phyloP scores from a whole-genome alignment of 768 basidiomycete genomes.

The Rossbeevera mucosa region DNA sequence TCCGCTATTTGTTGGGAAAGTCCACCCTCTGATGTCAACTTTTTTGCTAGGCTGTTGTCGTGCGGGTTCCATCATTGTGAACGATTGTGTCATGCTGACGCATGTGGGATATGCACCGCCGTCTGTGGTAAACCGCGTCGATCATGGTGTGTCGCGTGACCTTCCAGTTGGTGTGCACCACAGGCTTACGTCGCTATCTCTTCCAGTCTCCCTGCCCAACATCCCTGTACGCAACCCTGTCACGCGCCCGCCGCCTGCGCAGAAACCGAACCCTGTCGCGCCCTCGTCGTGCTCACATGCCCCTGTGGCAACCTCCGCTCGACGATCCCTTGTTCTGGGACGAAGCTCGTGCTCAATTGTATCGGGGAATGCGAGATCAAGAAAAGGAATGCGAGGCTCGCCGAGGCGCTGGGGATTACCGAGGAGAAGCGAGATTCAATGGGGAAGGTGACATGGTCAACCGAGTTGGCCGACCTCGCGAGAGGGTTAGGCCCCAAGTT shows the following conservation, averaged over 20 bases:
- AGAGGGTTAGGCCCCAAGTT: constrained; percentile 52
- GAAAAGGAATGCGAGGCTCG: constrained; percentile 82
- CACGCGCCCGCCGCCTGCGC: constrained; percentile 87
- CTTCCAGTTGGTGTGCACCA: background rate
- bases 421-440: constrained; percentile 39
- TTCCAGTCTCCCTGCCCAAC: constrained; percentile 57
- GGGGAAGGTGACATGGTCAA: constrained; percentile 48
- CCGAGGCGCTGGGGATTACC: constrained; percentile 87
- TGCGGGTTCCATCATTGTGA: constrained; percentile 93
- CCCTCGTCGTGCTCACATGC: constrained; percentile 65
- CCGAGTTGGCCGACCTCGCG: constrained; percentile 61
- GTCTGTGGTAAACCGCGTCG: constrained; percentile 85
- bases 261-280: constrained; percentile 72
- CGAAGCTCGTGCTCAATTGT: constrained; percentile 56
- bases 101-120: constrained; percentile 72
- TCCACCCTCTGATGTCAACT: background rate
- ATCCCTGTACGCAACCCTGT: constrained; percentile 74
- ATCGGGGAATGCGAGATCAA: constrained; percentile 78
- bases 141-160: constrained; percentile 54
- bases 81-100: constrained; percentile 73
- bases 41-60: constrained; percentile 45
- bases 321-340: constrained; percentile 60
- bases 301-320: constrained; percentile 81
- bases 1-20: constrained; percentile 5
- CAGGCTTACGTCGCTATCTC: background rate